phyloP scores from a whole-genome alignment of 129 eudicot species.

The Saposhnikovia divaricata region DNA sequence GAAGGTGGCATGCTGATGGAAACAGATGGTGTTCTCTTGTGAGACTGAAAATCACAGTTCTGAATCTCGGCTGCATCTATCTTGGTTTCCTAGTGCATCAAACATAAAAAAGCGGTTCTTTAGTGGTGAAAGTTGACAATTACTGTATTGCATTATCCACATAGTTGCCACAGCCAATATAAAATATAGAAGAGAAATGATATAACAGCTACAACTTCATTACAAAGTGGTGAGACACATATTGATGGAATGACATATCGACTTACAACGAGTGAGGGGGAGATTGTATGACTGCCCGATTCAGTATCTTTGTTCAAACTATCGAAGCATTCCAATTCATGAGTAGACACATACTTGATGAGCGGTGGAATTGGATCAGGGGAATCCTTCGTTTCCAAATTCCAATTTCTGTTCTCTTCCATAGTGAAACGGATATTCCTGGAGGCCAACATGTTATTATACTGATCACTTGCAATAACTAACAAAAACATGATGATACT shows the following conservation, averaged over 20 bases:
- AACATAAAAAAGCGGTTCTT: not conserved
- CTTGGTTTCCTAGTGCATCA: slow-evolving; percentile 25
- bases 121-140: not conserved
- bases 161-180: not conserved
- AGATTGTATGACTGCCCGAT: slow-evolving; percentile 8
- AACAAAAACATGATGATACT: not conserved
- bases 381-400: slow-evolving; percentile 20
- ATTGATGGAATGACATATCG: too few species aligned
- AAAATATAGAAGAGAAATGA: not conserved
- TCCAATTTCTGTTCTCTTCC: slow-evolving; percentile 26
- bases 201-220: not conserved
- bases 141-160: not conserved
- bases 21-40: slow-evolving; percentile 40
- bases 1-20: slow-evolving; percentile 86
- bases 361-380: slow-evolving; percentile 43
- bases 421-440: slow-evolving; percentile 9
- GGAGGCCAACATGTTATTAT: not conserved
- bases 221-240: not conserved
- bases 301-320: slow-evolving; percentile 17
- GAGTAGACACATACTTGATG: slow-evolving; percentile 37
- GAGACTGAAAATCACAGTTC: slow-evolving; percentile 15
- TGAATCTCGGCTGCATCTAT: slow-evolving; percentile 19
- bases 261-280: slow-evolving; percentile 19
- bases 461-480: not conserved
- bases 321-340: slow-evolving; percentile 50